Percentiles rank a stretch among this genome's conserved stretches.
phyloP scores from a whole-genome alignment of 768 basidiomycete genomes.

The Mrakia blollopis region DNA sequence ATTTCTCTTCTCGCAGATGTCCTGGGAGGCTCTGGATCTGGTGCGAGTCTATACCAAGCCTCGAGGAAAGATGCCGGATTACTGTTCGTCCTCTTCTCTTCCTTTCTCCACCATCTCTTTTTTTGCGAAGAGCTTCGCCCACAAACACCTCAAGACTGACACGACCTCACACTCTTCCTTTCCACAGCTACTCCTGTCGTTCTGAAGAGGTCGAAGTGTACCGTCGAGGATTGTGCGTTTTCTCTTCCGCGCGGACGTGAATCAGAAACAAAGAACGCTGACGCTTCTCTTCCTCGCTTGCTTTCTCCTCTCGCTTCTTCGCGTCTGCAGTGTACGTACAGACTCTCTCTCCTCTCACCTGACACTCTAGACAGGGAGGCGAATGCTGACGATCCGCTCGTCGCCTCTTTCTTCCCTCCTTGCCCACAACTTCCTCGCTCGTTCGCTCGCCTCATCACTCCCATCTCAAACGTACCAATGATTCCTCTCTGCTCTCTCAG shows the following conservation, averaged over 20 bases:
- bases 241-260: background rate
- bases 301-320: background rate
- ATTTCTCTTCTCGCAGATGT: background rate
- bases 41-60: constrained; percentile 95
- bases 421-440: background rate
- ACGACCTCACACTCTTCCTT: background rate
- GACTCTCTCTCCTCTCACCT: background rate
- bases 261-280: constrained; percentile 58
- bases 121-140: too few species aligned
- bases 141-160: too few species aligned
- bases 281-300: background rate
- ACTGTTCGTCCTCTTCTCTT: constrained; percentile 49
- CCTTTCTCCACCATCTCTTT: background rate
- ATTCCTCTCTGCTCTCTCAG: background rate
- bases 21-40: constrained; percentile 90
- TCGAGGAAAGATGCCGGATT: constrained; percentile 83
- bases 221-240: constrained; percentile 56
- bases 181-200: constrained; percentile 62
- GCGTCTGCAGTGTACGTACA: background rate
- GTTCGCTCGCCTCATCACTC: background rate
- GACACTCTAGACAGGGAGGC: too few species aligned
- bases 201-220: constrained; percentile 48
- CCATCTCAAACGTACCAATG: background rate
- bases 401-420: background rate
- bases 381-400: background rate